Evolutionary conservation across 768 basidiomycete species (phyloP).

Genomic region (Macrocybe gigantea): DNA sequence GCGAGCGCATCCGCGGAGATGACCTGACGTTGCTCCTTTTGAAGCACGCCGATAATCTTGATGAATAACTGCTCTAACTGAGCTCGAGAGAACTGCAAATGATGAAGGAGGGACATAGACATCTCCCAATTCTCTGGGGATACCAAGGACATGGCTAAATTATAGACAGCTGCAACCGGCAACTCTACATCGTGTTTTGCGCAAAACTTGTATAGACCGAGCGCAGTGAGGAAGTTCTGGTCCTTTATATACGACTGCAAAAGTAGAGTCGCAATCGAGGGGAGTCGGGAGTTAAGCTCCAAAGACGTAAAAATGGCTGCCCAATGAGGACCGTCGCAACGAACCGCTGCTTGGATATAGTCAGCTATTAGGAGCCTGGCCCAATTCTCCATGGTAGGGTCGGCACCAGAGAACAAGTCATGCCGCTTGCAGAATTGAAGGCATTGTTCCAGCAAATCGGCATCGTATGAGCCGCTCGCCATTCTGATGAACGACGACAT

Average conservation of each 20-base stretch:
- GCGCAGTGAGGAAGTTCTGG: conserved; percentile 12
- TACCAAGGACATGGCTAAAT: conserved; percentile 27
- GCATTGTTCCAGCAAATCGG: conserved; percentile 28
- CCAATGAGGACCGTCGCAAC: conserved; percentile 21
- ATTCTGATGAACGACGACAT: conserved; percentile 40
- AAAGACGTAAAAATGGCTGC: conserved; percentile 20
- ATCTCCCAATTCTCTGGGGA: conserved; percentile 18
- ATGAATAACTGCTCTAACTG: conserved; percentile 31
- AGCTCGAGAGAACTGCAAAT: conserved; percentile 19
- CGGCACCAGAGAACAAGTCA: conserved; percentile 18
- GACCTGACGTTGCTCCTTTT: conserved; percentile 22
- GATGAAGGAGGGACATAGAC: conserved; percentile 28
- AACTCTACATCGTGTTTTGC: conserved; percentile 14
- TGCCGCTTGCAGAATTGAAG: conserved; percentile 22
- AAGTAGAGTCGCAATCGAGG: too few species aligned
- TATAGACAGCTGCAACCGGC: conserved; percentile 15
- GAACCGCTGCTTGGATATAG: conserved; percentile 24
- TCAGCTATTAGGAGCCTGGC: conserved; percentile 23
- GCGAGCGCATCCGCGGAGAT: conserved; percentile 22
- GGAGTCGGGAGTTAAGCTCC: conserved; percentile 5
- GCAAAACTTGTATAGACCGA: conserved; percentile 27
- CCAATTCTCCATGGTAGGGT: conserved; percentile 4
- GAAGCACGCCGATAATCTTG: conserved; percentile 31
- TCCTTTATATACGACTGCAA: too few species aligned
- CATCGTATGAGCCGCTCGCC: conserved; percentile 32